These are phyloP conservation scores for Trifolium pratense DNA, from an alignment of 306 rosid genomes.

Conservation along the genomic window DNA sequence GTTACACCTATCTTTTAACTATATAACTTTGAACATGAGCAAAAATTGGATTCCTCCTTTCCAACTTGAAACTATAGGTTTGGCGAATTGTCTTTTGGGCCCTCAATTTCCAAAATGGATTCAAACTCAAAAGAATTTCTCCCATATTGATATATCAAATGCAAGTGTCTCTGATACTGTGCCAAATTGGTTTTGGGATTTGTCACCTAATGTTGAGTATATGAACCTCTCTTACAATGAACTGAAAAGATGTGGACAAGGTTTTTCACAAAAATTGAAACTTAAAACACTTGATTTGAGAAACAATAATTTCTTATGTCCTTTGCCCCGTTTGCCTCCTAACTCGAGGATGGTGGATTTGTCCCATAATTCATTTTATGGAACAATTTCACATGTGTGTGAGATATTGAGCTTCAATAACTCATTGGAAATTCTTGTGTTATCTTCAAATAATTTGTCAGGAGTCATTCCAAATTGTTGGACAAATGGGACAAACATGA, in stretches of 20 bases:
- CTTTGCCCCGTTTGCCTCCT: neutral
- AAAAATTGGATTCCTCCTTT: slow-evolving; percentile 31
- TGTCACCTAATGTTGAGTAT: neutral
- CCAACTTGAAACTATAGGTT: slow-evolving; percentile 33
- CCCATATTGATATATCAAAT: neutral
- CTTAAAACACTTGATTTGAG: slow-evolving; percentile 29
- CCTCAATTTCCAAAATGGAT: slow-evolving; percentile 41
- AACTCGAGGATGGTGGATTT: neutral
- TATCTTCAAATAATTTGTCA: slow-evolving; percentile 30
- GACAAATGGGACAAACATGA: neutral
- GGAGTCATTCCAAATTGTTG: slow-evolving; percentile 36
- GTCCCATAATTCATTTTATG: slow-evolving; percentile 10
- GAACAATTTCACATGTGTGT: slow-evolving; percentile 12
- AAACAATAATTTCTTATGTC: neutral
- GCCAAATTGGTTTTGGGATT: slow-evolving; percentile 45
- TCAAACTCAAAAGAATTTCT: slow-evolving; percentile 20
- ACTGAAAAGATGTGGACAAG: neutral
- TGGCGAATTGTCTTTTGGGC: neutral
- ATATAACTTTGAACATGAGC: slow-evolving; percentile 12
- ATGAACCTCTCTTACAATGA: slow-evolving; percentile 9
- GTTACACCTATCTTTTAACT: slow-evolving; percentile 28
- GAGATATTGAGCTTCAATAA: slow-evolving; percentile 22
- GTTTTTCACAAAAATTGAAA: slow-evolving; percentile 18
- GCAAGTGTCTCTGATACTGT: neutral
- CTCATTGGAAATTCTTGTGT: slow-evolving; percentile 17